Base-by-base conservation (phyloP, 2,329 filamentous ascomycete genomes). In the Colletotrichum lentis region DNA sequence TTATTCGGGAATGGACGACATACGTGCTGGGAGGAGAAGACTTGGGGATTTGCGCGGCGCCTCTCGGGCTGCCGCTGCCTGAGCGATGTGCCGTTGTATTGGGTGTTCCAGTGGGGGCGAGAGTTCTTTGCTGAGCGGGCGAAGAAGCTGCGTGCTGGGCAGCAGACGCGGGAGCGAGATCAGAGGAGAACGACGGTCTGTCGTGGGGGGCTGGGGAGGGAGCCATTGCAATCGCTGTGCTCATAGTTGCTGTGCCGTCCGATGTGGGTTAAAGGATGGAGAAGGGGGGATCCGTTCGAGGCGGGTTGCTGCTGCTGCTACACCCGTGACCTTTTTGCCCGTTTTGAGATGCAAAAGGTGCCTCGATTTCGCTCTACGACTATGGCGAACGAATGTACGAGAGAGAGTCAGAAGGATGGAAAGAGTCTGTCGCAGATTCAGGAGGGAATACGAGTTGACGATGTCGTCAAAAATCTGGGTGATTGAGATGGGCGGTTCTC, bases 171-270 rank as follows among this genome's bases (percentile, higher is more conserved):
- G 81, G 79, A 71, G 80, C 80, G 70, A 83, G 77, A 72, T 85
- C 85, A 71, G 83, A 82, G 74, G 84, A 79, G 73, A 85, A 87
- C n/a, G 84, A 82, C 67, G 86, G 81, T 77, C 87, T 83, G 77
- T 90, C 88, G 77, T 90, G 87, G 72, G 87, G 88, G 80, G 87
- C 88, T 75, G 88, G 88, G 77, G 88, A 90, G 72, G 88, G 87
- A 76, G 86, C 88, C 88, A 90, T 90, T 75, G 88, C 86, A 77
- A 90, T 85, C 79, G 86, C 87, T 77, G 88, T 84, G 82, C 87
- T 90, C 88, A 90, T 90, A 77, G 74, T 89, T 67, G 66, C 70
- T 65, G 39, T 61, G 44, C 54, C 3, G 43, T 49, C 20, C 43
- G 52, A 24, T 10, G 20, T 49, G 41, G 43, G 44, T 50, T 47